Conservation (phyloP, 2,329 filamentous ascomycete species). For the Mycocentrospora acerina region DNA sequence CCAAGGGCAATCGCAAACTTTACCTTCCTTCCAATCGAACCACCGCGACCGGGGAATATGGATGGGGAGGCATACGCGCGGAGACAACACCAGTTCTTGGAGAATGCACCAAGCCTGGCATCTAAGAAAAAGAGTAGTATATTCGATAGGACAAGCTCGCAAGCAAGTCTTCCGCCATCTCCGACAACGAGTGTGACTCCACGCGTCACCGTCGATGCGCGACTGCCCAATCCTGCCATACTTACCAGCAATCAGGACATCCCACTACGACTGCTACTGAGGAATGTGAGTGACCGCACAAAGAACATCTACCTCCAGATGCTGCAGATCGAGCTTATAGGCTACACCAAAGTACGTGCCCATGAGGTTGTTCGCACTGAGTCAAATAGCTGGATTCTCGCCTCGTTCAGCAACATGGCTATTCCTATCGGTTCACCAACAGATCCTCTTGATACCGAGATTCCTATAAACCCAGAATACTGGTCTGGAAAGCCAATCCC, state of each 20-base stretch:
- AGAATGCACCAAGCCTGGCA: constrained; percentile 26
- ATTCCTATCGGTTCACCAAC: constrained; percentile 64
- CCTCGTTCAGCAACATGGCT: constrained; percentile 69
- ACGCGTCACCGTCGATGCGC: constrained; percentile 75
- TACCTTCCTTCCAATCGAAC: constrained; percentile 91
- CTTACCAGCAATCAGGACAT: constrained; percentile 86
- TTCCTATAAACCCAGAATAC: constrained; percentile 66
- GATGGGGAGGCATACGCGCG: constrained; percentile 83
- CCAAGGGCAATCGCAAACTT: constrained; percentile 64
- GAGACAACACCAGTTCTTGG: constrained; percentile 63
- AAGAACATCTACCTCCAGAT: constrained; percentile 75
- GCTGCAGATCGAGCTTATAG: constrained; percentile 79
- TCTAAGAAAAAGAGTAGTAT: constrained; percentile 60
- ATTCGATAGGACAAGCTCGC: constrained; percentile 52
- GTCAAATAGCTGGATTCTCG: constrained; percentile 72
- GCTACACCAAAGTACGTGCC: constrained; percentile 75
- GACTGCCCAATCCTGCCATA: constrained; percentile 83
- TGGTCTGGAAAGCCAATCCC: constrained; percentile 76
- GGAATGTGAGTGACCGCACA: constrained; percentile 68
- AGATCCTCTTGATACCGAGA: constrained; percentile 65
- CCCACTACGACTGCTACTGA: constrained; percentile 76
- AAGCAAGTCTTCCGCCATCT: constrained; percentile 16
- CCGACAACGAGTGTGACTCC: constrained; percentile 34
- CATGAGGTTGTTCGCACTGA: constrained; percentile 74
- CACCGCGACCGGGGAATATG: constrained; percentile 67